Conservation (phyloP, 345 rosid genomes). For the Cardiospermum halicacabum region DNA sequence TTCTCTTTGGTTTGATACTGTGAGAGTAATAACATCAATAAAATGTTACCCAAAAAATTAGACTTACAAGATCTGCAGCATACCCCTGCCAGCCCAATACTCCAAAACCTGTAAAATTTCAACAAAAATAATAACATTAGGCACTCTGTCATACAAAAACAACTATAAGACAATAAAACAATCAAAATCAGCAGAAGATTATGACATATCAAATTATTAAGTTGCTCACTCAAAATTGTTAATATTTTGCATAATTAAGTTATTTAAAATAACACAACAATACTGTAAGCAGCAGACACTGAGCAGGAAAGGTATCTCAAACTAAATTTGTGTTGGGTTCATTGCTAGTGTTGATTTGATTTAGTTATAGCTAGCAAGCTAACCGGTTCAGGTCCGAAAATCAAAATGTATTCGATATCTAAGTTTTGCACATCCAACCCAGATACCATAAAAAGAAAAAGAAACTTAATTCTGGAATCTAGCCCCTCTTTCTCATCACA, state of each 20-base stretch:
- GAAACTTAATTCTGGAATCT: no score
- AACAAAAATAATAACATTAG: background rate
- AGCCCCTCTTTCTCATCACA: no score
- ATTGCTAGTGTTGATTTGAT: background rate
- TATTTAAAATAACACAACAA: background rate
- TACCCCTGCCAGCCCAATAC: conserved; percentile 92
- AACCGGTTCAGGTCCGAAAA: background rate
- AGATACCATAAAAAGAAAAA: background rate
- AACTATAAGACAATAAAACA: background rate
- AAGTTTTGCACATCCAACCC: background rate
- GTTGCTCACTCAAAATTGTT: background rate
- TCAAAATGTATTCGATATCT: background rate
- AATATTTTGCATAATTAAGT: background rate
- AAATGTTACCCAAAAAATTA: conserved; percentile 11
- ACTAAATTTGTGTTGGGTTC: background rate
- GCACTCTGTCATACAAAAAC: background rate
- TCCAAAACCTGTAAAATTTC: conserved; percentile 66
- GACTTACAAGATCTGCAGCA: conserved; percentile 98
- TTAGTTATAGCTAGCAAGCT: background rate
- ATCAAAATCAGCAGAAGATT: background rate
- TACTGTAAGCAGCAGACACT: no score
- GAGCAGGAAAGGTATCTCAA: background rate
- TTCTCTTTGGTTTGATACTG: background rate
- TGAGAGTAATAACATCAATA: background rate
- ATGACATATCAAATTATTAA: background rate